Evolutionary conservation across 371 early-diverging fungal genomes (phyloP).

Genomic region (Apophysomyces elegans): DNA sequence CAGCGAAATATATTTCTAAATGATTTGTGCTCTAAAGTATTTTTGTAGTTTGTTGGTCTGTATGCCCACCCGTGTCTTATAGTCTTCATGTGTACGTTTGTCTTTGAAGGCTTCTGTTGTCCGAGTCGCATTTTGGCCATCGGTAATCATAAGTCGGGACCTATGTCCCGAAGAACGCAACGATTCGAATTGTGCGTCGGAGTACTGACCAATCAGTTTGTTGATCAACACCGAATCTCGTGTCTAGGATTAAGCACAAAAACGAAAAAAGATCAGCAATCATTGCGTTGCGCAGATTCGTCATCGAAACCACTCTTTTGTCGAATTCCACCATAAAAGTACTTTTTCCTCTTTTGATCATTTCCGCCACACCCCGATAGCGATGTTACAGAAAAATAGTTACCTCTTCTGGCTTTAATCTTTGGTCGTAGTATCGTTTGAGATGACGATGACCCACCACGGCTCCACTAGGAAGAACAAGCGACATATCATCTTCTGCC

Average conservation of each 20-base stretch:
- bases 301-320: neutral
- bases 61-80: conserved; percentile 75
- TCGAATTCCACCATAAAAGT: conserved; percentile 3
- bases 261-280: conserved; percentile 7
- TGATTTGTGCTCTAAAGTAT: conserved; percentile 82
- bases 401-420: conserved; percentile 69
- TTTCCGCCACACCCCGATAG: neutral
- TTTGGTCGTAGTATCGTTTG: conserved; percentile 87
- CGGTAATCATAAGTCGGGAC: conserved; percentile 38
- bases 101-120: conserved; percentile 57
- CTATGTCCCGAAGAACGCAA: conserved; percentile 29
- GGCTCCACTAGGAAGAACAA: conserved; percentile 85
- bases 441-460: conserved; percentile 86
- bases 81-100: conserved; percentile 65
- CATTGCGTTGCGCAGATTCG: neutral
- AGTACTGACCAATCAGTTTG: conserved; percentile 54
- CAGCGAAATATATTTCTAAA: conserved; percentile 39
- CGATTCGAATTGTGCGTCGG: conserved; percentile 45
- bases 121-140: conserved; percentile 32
- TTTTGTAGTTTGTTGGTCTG: conserved; percentile 87
- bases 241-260: conserved; percentile 27
- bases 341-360: neutral
- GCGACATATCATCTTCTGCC: conserved; percentile 78
- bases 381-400: neutral
- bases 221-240: conserved; percentile 55